Base-by-base conservation (phyloP, 345 rosid genomes). In the Physaria fendleri region DNA sequence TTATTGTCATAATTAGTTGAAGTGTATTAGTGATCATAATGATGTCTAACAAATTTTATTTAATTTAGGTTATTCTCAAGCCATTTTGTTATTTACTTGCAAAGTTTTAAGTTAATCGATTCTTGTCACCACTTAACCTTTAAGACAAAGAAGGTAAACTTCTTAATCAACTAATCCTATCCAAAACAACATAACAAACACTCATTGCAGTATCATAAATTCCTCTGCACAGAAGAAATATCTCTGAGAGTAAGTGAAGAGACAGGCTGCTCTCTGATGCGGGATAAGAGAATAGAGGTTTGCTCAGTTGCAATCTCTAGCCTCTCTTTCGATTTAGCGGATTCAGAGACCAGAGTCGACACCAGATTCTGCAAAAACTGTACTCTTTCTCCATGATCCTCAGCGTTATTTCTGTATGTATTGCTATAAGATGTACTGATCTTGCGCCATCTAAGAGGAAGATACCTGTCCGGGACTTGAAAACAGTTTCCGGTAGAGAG, bases 401-500 rank as follows among this genome's bases (percentile, higher is more conserved):
- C 73, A 0, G 79, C 60, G 49, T 82, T 68, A 54, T 39, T 74
- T 17, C 74, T 83, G 48, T 60, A 70, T 23, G 64, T 78, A 70
- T 82, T 85, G 25, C 77, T 44, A 1, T 77, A 72, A 1, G 83
- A 70, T 2, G 78, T 41, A 70, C 72, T 81, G 58, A 86, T 78
- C 56, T 87, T 71, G 32, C 87, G 85, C 98, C 98, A 92, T 11
- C 95, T 85, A 6, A 81, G 34, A 11, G 89, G 98, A 38, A 92
- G 88, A 65, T 92, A 92, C 69, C 81, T 78, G 38, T 92, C 93
- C 1, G 96, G 98, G 29, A 86, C 78, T 73, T 92, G 96, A 65
- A 92, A 92, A 71, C 98, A 92, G 69, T 92, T 92, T 22, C 88
- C 92, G 0, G 96, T 77, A 1, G 98, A 88, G 63, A 92, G 95